Base-by-base conservation (phyloP, 257 asterid genomes). In the Solanum bulbocastanum region DNA sequence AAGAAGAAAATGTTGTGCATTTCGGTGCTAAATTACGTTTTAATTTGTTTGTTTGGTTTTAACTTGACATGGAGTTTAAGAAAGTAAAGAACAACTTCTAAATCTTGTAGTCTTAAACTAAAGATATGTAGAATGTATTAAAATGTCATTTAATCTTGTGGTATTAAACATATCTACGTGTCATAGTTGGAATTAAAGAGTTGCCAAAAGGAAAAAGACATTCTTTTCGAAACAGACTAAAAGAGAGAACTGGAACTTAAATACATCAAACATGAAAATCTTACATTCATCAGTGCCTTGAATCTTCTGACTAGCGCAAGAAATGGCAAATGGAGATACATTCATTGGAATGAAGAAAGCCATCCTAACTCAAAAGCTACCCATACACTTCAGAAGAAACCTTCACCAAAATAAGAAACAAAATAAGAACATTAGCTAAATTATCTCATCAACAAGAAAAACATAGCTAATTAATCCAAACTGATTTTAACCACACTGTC, bases 271-370 rank as follows among this genome's bases (percentile, higher is more conserved):
- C 22, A 14, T 35, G 27, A 15, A 4, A 18, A 20, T 68, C 89
- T 86, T 82, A 87, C 88, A 90, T 90, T 91, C 88, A 88, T 91
- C 5, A 79, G n/a, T 52, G 58, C 8, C 11, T 52, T 87, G 88
- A 79, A 78, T 74, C 40, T 42, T 87, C 68, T 82, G 87, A 74
- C 60, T n/a, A 14, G 93, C 87, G 85, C 82, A 49, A 35, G 87
- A 89, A 90, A 92, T 62, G 87, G 90, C 27, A 33, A 87, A 82
- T 12, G 90, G 82, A 81, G 44, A 74, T 68, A 91, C 89, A 87
- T 88, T 90, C 68, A 87, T 71, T 5, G 87, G 83, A 71, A 87
- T 33, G 36, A 78, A 82, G 86, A 37, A 78, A 68, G 87, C 74
- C 89, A 79, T 82, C 83, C 89, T 25, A n/a, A 72, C 82, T 44